phyloP scores from a whole-genome alignment of 495 filamentous ascomycete genomes.

The Talaromyces wortmannii region DNA sequence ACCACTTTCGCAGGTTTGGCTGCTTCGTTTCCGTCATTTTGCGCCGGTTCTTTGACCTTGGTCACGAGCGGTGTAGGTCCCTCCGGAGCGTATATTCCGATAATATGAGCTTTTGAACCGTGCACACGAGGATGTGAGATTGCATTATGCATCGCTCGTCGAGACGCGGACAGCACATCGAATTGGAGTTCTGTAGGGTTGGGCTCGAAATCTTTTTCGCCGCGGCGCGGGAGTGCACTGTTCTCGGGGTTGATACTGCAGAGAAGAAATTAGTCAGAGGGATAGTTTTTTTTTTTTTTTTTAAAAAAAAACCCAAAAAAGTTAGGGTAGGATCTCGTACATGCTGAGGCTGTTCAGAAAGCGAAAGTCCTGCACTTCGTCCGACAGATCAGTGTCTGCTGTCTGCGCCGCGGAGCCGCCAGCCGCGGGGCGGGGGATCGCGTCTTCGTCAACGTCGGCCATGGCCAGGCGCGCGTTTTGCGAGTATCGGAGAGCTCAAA shows the following conservation, averaged over 20 bases:
- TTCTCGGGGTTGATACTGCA: slow-evolving; percentile 18
- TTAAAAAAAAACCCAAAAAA: not conserved
- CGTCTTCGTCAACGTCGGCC: slow-evolving; percentile 45
- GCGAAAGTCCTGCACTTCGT: slow-evolving; percentile 86
- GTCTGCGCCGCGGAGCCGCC: slow-evolving; percentile 18
- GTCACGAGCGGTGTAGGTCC: slow-evolving; percentile 17
- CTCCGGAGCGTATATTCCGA: slow-evolving; percentile 46
- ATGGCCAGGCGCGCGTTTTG: slow-evolving; percentile 13
- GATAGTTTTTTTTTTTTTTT: slow-evolving; percentile 2
- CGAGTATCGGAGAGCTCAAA: not conserved
- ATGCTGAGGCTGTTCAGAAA: slow-evolving; percentile 56
- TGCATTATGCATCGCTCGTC: slow-evolving; percentile 86
- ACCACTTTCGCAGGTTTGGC: slow-evolving; percentile 11
- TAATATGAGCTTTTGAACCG: slow-evolving; percentile 39
- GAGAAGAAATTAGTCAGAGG: too few relatives aligned
- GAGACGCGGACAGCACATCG: slow-evolving; percentile 65
- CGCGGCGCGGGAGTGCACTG: slow-evolving; percentile 60
- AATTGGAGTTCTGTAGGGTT: slow-evolving; percentile 80
- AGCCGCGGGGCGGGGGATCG: slow-evolving; percentile 16
- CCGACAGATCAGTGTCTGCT: slow-evolving; percentile 60
- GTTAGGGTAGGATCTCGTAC: slow-evolving; percentile 19
- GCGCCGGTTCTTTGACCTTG: not conserved
- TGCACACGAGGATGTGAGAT: slow-evolving; percentile 67
- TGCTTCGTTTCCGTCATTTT: slow-evolving; percentile 15
- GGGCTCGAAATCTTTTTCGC: slow-evolving; percentile 94